Evolutionary conservation across 257 asterid species (phyloP).

Genomic region (Henckelia pumila): DNA sequence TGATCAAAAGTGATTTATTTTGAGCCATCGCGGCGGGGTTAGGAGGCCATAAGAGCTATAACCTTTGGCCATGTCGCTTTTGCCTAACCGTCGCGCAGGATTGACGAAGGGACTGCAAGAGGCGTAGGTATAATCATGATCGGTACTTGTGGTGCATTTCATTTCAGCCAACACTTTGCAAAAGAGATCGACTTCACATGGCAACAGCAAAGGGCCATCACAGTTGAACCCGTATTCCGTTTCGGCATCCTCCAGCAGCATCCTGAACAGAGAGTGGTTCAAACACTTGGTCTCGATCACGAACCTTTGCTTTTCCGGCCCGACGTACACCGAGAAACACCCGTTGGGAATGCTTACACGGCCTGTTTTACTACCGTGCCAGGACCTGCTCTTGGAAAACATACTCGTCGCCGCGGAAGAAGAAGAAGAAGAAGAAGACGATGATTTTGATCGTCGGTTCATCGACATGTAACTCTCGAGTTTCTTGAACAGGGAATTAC

Average conservation of each 20-base stretch:
- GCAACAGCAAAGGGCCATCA: conserved; percentile 56
- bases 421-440: neutral
- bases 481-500: conserved; percentile 13
- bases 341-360: conserved; percentile 41
- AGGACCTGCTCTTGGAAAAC: conserved; percentile 33
- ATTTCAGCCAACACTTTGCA: conserved; percentile 48
- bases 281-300: conserved; percentile 42
- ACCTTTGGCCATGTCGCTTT: conserved; percentile 21
- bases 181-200: conserved; percentile 59
- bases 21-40: conserved; percentile 20
- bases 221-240: conserved; percentile 50
- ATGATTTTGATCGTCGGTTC: conserved; percentile 12
- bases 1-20: conserved; percentile 10
- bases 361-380: conserved; percentile 15
- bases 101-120: conserved; percentile 26
- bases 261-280: conserved; percentile 58
- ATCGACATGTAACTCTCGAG: conserved; percentile 31
- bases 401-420: neutral
- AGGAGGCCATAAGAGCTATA: conserved; percentile 13
- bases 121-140: neutral
- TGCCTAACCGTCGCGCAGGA: conserved; percentile 26
- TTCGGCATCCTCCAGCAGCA: conserved; percentile 69
- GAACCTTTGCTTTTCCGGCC: conserved; percentile 46
- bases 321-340: conserved; percentile 60
- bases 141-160: conserved; percentile 25